Conservation (phyloP, 2,329 filamentous ascomycete genomes). For the Seiridium cupressi region DNA sequence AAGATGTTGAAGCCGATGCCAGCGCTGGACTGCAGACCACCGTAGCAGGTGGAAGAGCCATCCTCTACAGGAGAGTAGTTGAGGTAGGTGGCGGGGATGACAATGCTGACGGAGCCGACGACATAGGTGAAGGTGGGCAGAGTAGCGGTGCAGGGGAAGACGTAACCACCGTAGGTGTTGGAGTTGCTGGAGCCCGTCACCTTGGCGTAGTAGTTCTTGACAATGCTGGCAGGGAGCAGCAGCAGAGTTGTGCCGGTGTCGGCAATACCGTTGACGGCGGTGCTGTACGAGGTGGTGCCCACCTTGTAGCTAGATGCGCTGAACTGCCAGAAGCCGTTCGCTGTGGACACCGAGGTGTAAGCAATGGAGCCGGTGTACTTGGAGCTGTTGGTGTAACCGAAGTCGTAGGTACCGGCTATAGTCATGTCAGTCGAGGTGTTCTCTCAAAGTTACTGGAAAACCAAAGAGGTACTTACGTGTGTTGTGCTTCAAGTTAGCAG, state of each 20-base stretch:
- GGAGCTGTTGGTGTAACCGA: conserved; percentile 50
- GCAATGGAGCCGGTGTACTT: conserved; percentile 56
- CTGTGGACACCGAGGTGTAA: conserved; percentile 54
- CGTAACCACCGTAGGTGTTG: conserved; percentile 20
- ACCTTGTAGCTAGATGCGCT: conserved; percentile 19
- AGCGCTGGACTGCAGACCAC: conserved; percentile 37
- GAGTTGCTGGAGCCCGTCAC: conserved; percentile 20
- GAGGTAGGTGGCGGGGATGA: conserved; percentile 39
- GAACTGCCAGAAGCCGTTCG: conserved; percentile 65
- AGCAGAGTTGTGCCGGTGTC: conserved; percentile 28
- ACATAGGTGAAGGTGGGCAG: conserved; percentile 43
- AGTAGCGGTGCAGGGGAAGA: conserved; percentile 42
- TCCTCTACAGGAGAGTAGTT: conserved; percentile 42
- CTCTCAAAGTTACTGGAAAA: not conserved
- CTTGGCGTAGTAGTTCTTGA: conserved; percentile 21
- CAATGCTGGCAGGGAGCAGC: conserved; percentile 19
- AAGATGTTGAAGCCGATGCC: conserved; percentile 52
- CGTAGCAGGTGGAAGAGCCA: conserved; percentile 36
- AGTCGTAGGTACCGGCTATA: conserved; percentile 31
- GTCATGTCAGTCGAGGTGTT: not conserved
- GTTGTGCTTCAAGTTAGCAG: conserved; percentile 16
- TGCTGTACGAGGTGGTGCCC: conserved; percentile 13
- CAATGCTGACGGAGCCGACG: conserved; percentile 40
- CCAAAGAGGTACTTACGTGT: not conserved
- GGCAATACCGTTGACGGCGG: conserved; percentile 16